phyloP scores from a whole-genome alignment of 2,329 filamentous ascomycete species.

The Camptophora hylomeconis region DNA sequence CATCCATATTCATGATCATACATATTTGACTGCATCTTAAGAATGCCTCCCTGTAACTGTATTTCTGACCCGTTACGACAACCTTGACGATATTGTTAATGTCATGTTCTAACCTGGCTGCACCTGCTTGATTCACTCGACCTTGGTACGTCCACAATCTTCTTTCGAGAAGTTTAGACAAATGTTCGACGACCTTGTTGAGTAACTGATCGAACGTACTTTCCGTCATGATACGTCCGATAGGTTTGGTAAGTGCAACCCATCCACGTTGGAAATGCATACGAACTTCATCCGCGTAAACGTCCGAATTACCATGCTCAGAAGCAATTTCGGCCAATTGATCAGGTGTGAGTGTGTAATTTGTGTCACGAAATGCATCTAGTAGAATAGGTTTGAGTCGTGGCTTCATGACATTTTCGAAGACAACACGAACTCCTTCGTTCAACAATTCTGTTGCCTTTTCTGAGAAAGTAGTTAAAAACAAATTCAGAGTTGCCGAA shows the following conservation, averaged over 20 bases:
- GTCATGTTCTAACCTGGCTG: slow-evolving; percentile 72
- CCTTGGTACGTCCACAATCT: slow-evolving; percentile 70
- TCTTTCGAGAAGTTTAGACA: slow-evolving; percentile 73
- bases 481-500: slow-evolving; percentile 43
- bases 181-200: slow-evolving; percentile 57
- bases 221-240: slow-evolving; percentile 71
- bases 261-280: slow-evolving; percentile 65
- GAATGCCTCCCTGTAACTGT: slow-evolving; percentile 66
- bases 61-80: slow-evolving; percentile 48
- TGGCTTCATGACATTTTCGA: slow-evolving; percentile 73
- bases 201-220: slow-evolving; percentile 66
- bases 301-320: slow-evolving; percentile 21
- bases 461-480: slow-evolving; percentile 58
- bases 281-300: slow-evolving; percentile 10
- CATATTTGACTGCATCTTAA: slow-evolving; percentile 64
- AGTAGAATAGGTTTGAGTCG: slow-evolving; percentile 72
- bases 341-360: slow-evolving; percentile 57
- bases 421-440: slow-evolving; percentile 75
- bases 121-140: slow-evolving; percentile 67
- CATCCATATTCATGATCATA: slow-evolving; percentile 85
- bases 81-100: slow-evolving; percentile 56
- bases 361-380: slow-evolving; percentile 82
- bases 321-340: slow-evolving; percentile 15
- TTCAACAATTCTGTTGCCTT: slow-evolving; percentile 73
- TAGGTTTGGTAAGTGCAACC: slow-evolving; percentile 72